Evolutionary conservation across 1,139 yeast species (phyloP).

Genomic region (Sugiyamaella novakii): DNA sequence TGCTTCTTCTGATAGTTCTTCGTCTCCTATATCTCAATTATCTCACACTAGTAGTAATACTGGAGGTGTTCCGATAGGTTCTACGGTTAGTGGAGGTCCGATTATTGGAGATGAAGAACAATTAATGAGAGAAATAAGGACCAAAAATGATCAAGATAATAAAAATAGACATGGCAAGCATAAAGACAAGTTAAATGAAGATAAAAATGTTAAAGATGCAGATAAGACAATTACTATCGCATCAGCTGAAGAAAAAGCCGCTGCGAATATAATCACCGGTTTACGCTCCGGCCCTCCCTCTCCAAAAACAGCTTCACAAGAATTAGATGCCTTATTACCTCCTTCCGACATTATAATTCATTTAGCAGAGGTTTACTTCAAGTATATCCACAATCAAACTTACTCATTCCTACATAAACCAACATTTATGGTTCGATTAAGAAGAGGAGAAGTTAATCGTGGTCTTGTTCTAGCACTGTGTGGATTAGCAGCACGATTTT

Average conservation of each 20-base stretch:
- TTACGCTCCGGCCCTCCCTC: conserved; percentile 11
- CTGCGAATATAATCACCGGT: conserved; percentile 14
- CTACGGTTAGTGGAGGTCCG: not conserved
- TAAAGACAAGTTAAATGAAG: not conserved
- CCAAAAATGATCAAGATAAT: not conserved
- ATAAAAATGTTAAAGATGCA: not conserved
- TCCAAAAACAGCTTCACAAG: conserved; percentile 1
- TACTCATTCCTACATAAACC: conserved; percentile 44
- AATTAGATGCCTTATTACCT: conserved; percentile 20
- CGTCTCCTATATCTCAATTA: conserved; percentile 14
- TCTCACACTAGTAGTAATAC: conserved; percentile 11
- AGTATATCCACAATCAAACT: conserved; percentile 43
- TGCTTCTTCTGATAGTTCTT: conserved; percentile 9
- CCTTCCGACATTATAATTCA: conserved; percentile 34
- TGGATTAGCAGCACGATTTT: conserved; percentile 43
- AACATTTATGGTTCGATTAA: conserved; percentile 39
- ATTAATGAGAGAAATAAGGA: conserved; percentile 8
- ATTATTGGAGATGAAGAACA: conserved; percentile 13
- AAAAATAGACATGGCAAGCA: not conserved
- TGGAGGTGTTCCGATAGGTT: conserved; percentile 15
- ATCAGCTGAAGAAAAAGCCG: conserved; percentile 4
- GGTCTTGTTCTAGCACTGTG: conserved; percentile 43
- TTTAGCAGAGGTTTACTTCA: conserved; percentile 39
- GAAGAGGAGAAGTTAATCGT: conserved; percentile 37
- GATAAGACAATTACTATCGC: not conserved